Base-by-base conservation (phyloP, 1,139 yeast species). In the Suhomyces yuchorum region DNA sequence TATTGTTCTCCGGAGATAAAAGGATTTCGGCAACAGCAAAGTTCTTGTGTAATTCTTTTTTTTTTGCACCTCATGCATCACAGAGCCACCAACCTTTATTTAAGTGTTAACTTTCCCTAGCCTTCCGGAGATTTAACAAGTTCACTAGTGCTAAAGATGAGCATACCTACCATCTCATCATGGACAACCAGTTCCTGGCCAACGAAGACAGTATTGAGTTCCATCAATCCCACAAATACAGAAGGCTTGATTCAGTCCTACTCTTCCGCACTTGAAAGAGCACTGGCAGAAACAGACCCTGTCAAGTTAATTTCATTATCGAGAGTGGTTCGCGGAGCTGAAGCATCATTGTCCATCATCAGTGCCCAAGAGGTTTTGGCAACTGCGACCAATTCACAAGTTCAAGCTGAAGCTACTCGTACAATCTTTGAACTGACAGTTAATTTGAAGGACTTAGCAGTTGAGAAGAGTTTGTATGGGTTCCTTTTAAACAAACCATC, bases 291-390 rank as follows among this genome's bases (percentile, higher is more conserved):
- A 32, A 50, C 48, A 18, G 46, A 51, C 47, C 12, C 18, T 6
- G 37, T 30, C 14, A 32, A 46, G 2, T 43, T 63, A 15, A 30
- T 56, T 2, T 55, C 52, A 9, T 56, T 63, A 8, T 67, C 73
- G 0, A 53, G 61, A 49, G 56, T 55, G 8, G 54, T 64, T 6
- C 56, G 77, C 41, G 78, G 77, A 1, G 76, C 73, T 2, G 56
- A 67, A 53, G 77, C 77, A 0, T 70, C 77, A 4, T 54, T 71
- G 36, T 61, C 71, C 3, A 65, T 70, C 19, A 56, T 73, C 30
- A 55, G 64, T 4, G 75, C 75, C 3, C 64, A 73, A 42, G 44
- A 59, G n/a, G 67, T 67, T 3, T 48, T 70, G 37, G 77, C 77
- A 26, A 72, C 77, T 4, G 77, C 77, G 4, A 73, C 78, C 1